Evolutionary conservation across 192 early-diverging fungal genomes (phyloP), one percentile per base, ranked within the genome.

Genomic region (Mortierella hygrophila): DNA sequence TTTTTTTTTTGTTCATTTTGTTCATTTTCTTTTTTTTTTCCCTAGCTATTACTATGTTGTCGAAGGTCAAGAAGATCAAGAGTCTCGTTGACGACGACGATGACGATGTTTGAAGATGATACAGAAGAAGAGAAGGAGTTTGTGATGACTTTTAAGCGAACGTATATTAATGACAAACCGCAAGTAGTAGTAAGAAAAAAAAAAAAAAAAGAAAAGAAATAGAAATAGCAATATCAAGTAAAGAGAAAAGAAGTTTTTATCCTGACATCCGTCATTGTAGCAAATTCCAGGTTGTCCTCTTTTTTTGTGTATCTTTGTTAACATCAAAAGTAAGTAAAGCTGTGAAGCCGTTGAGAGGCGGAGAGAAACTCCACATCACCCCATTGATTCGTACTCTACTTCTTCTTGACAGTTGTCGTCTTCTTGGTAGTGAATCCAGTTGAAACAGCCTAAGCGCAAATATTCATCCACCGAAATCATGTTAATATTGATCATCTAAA

Each of bases 1-100:
- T 83, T 82, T 35, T 35, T 35, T 35, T 1, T 47, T 79, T 69
- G 32, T 55, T 32, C 70, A 68, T 49, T 46, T 40, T 76, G 11
- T 63, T 70, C 65, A 54, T 26, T 44, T 69, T 44, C 32, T 70
- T 55, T 54, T 52, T 80, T 57, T 37, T 75, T 74, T 32, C 74
- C 57, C 49, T 82, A 94, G 94, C 93, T 55, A 91, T 92, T 37
- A 91, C 87, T 2, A 92, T 97, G 90, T 76, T 99, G n/a, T 87
- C 89, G 63, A 98, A 99, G 74, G 93, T 96, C n/a, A 93, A 94
- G 69, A 95, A 94, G 85, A 93, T 99, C 89, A 94, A 94, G 83
- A 92, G 92, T 37, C 89, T 96, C 70, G 89, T 91, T 35, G 98
- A 98, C 57, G 97, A 97, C 74, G 97, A 97, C 41, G 92, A 86